Base-by-base conservation (phyloP, 2,329 filamentous ascomycete species). In the Raffaelea ambrosiae region DNA sequence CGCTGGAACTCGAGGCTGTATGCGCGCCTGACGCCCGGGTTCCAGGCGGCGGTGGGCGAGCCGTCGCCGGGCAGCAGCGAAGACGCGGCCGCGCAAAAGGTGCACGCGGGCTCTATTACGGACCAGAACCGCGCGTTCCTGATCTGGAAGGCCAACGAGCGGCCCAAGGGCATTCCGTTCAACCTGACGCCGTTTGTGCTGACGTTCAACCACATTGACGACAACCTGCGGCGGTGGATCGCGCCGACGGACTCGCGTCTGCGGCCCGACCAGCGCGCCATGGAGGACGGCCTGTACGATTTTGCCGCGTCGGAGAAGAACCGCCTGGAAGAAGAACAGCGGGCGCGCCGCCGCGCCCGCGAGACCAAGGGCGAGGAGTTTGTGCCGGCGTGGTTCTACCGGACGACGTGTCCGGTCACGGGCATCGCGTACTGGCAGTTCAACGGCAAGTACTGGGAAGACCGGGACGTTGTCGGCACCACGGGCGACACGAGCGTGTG, bases 261-360 rank as follows among this genome's bases (percentile, higher is more conserved):
- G 29, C 77, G 93, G 26, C 91, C 93, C 0, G 93, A 98, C 65
- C 93, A 98, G 69, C 78, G 93, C 11, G 93, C 93, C 2, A 98
- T 98, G 93, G 93, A 98, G 64, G 90, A 97, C 52, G 93, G 91
- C n/a, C 81, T 90, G 66, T 98, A 98, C 61, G 91, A 97, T 59
- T 75, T 93, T 51, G 93, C 93, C 1, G 93, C 91, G 0, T 79
- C 78, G 5, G 93, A 98, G 72, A 98, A 98, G 78, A 93, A 91
- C 60, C 77, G 93, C 1, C 79, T 98, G 0, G 93, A 98, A 66
- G 86, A 96, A 69, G 89, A 83, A 54, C 93, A 98, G 71, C 76
- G 93, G 51, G 81, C 83, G 10, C 83, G 84, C 50, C 72, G 93
- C 52, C 71, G 86, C 47, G 69, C 75, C 50, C 74, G 90, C 21